These are phyloP conservation scores for Moelleriella libera DNA, from an alignment of 2,329 filamentous ascomycete genomes.

Conservation along the genomic window DNA sequence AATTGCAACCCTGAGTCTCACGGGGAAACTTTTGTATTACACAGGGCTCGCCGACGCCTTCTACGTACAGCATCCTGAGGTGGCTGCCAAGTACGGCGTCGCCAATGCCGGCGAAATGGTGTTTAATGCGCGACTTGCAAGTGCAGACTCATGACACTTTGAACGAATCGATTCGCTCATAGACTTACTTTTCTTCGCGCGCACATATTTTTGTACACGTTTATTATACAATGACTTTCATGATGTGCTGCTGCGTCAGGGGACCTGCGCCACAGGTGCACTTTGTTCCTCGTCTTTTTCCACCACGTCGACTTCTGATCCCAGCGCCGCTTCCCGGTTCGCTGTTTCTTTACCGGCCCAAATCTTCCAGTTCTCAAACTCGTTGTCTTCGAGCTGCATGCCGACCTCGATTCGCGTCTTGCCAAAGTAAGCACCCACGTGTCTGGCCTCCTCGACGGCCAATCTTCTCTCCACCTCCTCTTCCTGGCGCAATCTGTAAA, in stretches of 20 bases:
- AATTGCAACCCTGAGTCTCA: conserved; percentile 69
- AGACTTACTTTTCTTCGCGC: no score
- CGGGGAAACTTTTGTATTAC: conserved; percentile 59
- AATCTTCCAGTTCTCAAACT: conserved; percentile 71
- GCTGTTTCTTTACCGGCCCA: conserved; percentile 49
- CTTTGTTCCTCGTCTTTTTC: conserved; percentile 19
- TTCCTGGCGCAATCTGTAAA: conserved; percentile 70
- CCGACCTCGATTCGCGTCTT: conserved; percentile 60
- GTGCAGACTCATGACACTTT: background rate
- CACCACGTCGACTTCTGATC: conserved; percentile 27
- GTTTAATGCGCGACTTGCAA: conserved; percentile 15
- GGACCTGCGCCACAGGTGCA: conserved; percentile 8
- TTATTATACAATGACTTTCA: no score
- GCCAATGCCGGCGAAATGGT: conserved; percentile 24
- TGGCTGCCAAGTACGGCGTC: conserved; percentile 34
- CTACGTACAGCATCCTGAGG: conserved; percentile 64
- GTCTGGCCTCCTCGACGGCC: conserved; percentile 73
- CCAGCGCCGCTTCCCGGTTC: conserved; percentile 23
- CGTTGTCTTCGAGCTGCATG: conserved; percentile 66
- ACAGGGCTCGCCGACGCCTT: conserved; percentile 58
- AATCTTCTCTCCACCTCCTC: conserved; percentile 75
- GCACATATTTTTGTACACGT: no score
- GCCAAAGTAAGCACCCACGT: conserved; percentile 81
- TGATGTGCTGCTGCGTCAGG: conserved; percentile 3
- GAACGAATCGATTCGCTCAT: background rate